Percentiles rank a stretch among this genome's conserved stretches.
These are phyloP conservation scores for Parmelia sp. DNA, from an alignment of 495 filamentous ascomycete genomes.

Conservation along the genomic window DNA sequence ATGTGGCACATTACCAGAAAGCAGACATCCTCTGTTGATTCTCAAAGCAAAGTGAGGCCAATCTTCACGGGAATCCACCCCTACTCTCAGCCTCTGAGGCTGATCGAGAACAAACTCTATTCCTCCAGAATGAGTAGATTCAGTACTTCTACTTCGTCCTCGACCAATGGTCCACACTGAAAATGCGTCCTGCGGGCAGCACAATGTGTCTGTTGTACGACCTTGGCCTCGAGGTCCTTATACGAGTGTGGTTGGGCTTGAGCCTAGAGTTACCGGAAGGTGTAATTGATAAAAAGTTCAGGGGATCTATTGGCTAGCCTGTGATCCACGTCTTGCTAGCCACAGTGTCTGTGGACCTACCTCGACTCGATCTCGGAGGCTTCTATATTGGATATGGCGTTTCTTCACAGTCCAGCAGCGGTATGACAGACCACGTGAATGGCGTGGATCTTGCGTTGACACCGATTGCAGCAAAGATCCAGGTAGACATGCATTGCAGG, in stretches of 20 bases:
- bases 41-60: background rate
- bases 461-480: slow-evolving; percentile 21
- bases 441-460: slow-evolving; percentile 15
- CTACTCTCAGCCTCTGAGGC: background rate
- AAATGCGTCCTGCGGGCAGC: background rate
- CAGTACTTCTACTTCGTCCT: background rate
- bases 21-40: background rate
- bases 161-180: background rate
- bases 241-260: background rate
- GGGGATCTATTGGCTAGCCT: slow-evolving; percentile 1
- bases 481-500: background rate
- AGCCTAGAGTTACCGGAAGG: background rate
- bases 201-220: background rate
- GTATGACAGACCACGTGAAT: slow-evolving; percentile 1
- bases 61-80: background rate
- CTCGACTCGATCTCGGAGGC: slow-evolving; percentile 9
- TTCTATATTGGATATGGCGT: slow-evolving; percentile 12
- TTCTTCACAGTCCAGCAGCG: background rate
- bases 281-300: background rate
- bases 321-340: slow-evolving; percentile 11
- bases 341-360: slow-evolving; percentile 11
- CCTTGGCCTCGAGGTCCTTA: background rate
- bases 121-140: background rate
- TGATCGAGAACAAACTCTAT: background rate
- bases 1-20: background rate